These are phyloP conservation scores for Cyclotella choctawhatcheeana DNA, from an alignment of 108 stramenopile genomes.

Conservation along the genomic window DNA sequence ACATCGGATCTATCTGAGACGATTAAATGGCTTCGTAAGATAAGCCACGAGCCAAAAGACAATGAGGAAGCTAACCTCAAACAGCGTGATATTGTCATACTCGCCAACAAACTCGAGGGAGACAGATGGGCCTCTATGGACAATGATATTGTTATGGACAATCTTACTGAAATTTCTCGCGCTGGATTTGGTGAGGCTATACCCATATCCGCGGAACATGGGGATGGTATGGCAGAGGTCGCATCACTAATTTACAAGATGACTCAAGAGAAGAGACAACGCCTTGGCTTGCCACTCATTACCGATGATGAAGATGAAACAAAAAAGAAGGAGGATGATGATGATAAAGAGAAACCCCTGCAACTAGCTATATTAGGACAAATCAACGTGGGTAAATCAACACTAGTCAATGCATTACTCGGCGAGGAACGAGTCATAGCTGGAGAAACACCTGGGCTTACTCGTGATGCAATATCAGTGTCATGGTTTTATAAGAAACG, in stretches of 20 bases:
- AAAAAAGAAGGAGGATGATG: constrained; percentile 5
- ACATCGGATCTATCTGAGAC: constrained; percentile 75
- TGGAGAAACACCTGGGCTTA: constrained; percentile 85
- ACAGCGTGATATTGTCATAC: constrained; percentile 60
- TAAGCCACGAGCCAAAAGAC: constrained; percentile 30
- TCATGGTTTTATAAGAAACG: constrained; percentile 75
- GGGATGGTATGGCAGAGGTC: constrained; percentile 86
- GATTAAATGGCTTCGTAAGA: constrained; percentile 79
- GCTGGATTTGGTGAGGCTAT: constrained; percentile 85
- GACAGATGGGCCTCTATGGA: constrained; percentile 73
- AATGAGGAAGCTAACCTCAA: background rate
- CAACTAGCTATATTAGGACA: constrained; percentile 90
- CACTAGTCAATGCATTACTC: constrained; percentile 82
- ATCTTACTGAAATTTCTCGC: constrained; percentile 68
- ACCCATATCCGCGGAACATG: constrained; percentile 85
- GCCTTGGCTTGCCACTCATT: constrained; percentile 35
- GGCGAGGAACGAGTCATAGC: constrained; percentile 81
- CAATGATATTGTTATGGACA: constrained; percentile 59
- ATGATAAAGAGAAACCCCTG: constrained; percentile 59
- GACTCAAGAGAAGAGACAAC: constrained; percentile 51
- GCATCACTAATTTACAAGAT: constrained; percentile 71
- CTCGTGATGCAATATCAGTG: constrained; percentile 90
- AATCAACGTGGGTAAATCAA: constrained; percentile 92
- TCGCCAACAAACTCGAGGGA: constrained; percentile 90
- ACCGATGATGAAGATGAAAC: constrained; percentile 22